Base-by-base conservation (phyloP, 208 protist genomes). In the Acanthamoeba sp. region DNA sequence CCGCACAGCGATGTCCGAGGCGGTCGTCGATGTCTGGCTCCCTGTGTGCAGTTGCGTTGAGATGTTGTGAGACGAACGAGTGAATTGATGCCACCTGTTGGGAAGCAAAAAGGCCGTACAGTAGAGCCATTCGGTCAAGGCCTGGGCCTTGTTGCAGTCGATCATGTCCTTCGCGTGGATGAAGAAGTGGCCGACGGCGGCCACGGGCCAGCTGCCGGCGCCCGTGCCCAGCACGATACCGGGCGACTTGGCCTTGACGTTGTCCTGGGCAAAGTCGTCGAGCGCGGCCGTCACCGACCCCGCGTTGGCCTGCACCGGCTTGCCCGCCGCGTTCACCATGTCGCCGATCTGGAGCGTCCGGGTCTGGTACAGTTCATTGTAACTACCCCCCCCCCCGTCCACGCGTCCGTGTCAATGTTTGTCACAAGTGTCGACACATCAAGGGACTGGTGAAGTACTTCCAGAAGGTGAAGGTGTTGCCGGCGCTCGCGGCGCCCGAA, bases 111-210 rank as follows among this genome's bases (percentile, higher is more conserved):
- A 0, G 22, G 48, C 0, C n/a, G 82, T 62, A 57, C 82, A 89
- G 34, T 89, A 89, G 45, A 89, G n/a, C 82, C 82, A 89, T 6
- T 89, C 82, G 38, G 55, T 36, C 32, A 89, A 36, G n/a, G 82
- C 82, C 22, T 34, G 45, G n/a, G 82, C 82, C 82, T 89, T 89
- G 82, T 62, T 64, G 82, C 82, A 89, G 82, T 89, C 82, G 32
- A 42, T 16, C 10, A 20, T 36, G n/a, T 38, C 55, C 9, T 89
- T 27, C 0, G 14, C 32, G 55, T 88, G 78, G 0, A 89, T 34
- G 29, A 89, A 34, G 34, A 89, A 89, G 82, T 36, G 12, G 2
- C 34, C 34, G 29, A 66, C 16, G 27, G 82, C 55, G 0, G 82
- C 42, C 29, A 89, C 38, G 6, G 82, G 82, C 82, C 82, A 89